Conservation (phyloP, 805 yeast genomes). For the Yarrowia deformans region DNA sequence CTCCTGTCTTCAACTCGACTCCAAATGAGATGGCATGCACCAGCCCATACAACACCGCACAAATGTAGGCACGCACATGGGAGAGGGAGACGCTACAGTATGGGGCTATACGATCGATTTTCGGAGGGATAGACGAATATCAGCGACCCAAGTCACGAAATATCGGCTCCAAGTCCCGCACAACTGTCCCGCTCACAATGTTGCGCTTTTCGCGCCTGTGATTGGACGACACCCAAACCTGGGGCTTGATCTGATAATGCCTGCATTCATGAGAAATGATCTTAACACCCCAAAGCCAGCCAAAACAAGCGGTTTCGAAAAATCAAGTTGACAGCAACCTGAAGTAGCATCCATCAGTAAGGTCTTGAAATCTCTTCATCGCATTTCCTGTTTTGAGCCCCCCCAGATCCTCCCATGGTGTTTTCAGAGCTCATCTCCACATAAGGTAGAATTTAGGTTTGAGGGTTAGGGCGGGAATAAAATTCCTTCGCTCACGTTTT, state of each 20-base stretch:
- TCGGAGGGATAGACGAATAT: no score
- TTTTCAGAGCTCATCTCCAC: conserved; percentile 13
- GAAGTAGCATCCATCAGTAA: no score
- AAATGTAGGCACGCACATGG: conserved; percentile 1
- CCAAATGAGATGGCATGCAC: not conserved
- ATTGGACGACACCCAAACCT: not conserved
- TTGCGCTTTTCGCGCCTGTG: not conserved
- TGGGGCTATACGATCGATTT: not conserved
- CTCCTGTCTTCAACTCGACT: no score
- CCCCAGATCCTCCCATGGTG: not conserved
- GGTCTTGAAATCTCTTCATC: no score
- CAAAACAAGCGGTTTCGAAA: not conserved
- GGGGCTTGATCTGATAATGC: not conserved
- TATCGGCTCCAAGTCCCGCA: no score
- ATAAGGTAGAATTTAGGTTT: not conserved
- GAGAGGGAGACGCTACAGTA: not conserved
- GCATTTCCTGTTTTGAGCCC: not conserved
- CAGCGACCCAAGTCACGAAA: no score
- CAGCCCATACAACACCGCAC: not conserved
- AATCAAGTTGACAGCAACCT: not conserved
- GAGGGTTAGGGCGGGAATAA: conserved; percentile 14
- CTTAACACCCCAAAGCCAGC: not conserved
- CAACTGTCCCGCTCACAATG: not conserved
- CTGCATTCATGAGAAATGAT: not conserved
- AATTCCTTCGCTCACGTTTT: conserved; percentile 32